A percentile compares a stretch with the other conserved stretches of the same genome.
These are phyloP conservation scores for Suillus subaureus DNA, from an alignment of 768 basidiomycete species.

Conservation along the genomic window DNA sequence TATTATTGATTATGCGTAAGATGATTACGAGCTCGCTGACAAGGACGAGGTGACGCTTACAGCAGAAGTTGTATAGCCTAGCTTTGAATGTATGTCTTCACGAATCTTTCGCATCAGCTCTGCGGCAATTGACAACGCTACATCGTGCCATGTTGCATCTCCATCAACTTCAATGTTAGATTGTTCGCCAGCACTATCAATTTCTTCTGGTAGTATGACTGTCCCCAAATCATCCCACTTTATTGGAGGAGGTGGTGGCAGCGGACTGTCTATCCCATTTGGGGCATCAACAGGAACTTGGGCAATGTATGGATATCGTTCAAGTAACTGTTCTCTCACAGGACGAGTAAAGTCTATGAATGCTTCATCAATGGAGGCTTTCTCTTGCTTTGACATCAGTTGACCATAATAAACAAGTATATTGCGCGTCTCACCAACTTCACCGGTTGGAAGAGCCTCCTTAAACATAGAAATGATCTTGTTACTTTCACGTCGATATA, in stretches of 20 bases:
- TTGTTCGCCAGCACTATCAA: constrained; percentile 20
- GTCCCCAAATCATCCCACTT: constrained; percentile 63
- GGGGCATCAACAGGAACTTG: constrained; percentile 69
- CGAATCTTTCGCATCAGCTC: constrained; percentile 82
- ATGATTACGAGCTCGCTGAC: background rate
- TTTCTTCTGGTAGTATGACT: constrained; percentile 37
- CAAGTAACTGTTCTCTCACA: constrained; percentile 74
- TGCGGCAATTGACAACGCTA: constrained; percentile 86
- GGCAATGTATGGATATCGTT: constrained; percentile 76
- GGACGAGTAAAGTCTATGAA: constrained; percentile 90
- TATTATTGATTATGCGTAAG: background rate
- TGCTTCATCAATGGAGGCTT: constrained; percentile 96
- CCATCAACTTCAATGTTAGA: constrained; percentile 32
- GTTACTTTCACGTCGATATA: constrained; percentile 86
- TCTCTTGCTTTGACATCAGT: constrained; percentile 55
- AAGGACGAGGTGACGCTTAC: constrained; percentile 44
- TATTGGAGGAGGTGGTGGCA: constrained; percentile 72
- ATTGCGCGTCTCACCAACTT: constrained; percentile 62
- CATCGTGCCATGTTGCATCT: constrained; percentile 82
- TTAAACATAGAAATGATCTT: constrained; percentile 87
- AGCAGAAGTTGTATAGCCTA: constrained; percentile 95
- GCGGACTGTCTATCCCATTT: constrained; percentile 70
- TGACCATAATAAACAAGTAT: constrained; percentile 3
- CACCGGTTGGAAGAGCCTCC: constrained; percentile 73
- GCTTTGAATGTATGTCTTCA: constrained; percentile 60